A percentile compares a stretch with the other conserved stretches of the same genome.
Evolutionary conservation across 148 eudicot species (phyloP).

Genomic region (Camellia sinensis): DNA sequence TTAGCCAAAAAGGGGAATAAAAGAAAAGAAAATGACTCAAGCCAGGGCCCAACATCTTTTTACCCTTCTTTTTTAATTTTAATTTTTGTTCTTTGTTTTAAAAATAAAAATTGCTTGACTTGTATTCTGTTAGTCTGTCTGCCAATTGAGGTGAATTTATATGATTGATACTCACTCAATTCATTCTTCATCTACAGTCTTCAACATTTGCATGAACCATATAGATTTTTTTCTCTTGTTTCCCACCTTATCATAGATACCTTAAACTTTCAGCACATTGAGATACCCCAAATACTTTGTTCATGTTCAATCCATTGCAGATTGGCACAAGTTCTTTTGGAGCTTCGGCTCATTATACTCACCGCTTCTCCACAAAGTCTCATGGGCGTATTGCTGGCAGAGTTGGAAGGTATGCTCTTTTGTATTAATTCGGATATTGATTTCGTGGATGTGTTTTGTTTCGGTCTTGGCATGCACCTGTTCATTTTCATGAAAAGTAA

Average conservation of each 20-base stretch:
- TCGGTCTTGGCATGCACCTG: neutral
- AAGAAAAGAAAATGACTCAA: neutral
- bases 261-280: neutral
- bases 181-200: neutral
- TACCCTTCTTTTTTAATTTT: neutral
- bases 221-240: neutral
- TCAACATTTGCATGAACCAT: neutral
- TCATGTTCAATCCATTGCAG: constrained; percentile 38
- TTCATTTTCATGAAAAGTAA: neutral
- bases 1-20: neutral
- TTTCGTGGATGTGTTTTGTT: neutral
- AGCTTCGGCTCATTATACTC: constrained; percentile 80
- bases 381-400: constrained; percentile 87
- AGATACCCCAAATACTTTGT: neutral
- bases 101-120: neutral
- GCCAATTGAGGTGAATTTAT: neutral
- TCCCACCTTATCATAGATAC: no score
- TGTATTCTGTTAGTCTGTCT: neutral
- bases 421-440: neutral
- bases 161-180: neutral
- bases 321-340: constrained; percentile 77
- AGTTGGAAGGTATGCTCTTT: constrained; percentile 68
- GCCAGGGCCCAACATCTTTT: no score
- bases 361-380: constrained; percentile 76
- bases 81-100: neutral